Conservation (phyloP, 352 stramenopile species). For the Pythium phragmiticola region DNA sequence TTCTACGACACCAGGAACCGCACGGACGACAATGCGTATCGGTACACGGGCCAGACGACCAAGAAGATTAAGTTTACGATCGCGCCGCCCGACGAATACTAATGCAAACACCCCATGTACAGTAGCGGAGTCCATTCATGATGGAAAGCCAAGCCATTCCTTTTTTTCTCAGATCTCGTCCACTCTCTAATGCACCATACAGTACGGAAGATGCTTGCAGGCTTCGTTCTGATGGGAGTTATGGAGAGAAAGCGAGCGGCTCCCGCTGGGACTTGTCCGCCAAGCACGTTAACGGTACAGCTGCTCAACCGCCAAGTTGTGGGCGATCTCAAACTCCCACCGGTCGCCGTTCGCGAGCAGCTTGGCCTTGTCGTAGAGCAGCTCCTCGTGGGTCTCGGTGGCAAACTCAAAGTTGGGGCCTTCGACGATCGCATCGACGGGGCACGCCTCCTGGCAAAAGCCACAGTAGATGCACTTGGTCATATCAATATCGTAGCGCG, state of each 20-base stretch:
- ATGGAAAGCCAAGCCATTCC: neutral
- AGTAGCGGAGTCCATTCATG: neutral
- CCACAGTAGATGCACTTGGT: conserved; percentile 99
- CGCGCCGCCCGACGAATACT: conserved; percentile 52
- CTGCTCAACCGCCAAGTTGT: conserved; percentile 98
- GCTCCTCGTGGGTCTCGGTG: conserved; percentile 99
- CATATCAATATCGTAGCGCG: conserved; percentile 99
- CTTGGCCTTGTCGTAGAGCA: conserved; percentile 99
- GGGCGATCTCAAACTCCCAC: conserved; percentile 99
- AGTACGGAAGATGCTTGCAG: neutral
- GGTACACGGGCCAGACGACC: conserved; percentile 63
- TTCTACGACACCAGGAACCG: conserved; percentile 71
- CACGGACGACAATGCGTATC: conserved; percentile 44
- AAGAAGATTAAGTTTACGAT: conserved; percentile 85
- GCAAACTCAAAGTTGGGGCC: conserved; percentile 99
- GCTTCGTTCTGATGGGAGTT: neutral
- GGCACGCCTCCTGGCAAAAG: conserved; percentile 95
- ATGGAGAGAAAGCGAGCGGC: neutral
- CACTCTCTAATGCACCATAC: neutral
- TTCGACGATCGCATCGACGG: conserved; percentile 99
- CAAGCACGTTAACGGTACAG: conserved; percentile 94
- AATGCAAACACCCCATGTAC: neutral
- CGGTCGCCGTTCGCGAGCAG: conserved; percentile 99
- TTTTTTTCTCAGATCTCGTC: conserved; percentile 15
- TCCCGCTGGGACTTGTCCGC: neutral